Evolutionary conservation across 805 yeast species (phyloP), one percentile per base, ranked within the genome.

Genomic region (Wickerhamiella qilinensis): DNA sequence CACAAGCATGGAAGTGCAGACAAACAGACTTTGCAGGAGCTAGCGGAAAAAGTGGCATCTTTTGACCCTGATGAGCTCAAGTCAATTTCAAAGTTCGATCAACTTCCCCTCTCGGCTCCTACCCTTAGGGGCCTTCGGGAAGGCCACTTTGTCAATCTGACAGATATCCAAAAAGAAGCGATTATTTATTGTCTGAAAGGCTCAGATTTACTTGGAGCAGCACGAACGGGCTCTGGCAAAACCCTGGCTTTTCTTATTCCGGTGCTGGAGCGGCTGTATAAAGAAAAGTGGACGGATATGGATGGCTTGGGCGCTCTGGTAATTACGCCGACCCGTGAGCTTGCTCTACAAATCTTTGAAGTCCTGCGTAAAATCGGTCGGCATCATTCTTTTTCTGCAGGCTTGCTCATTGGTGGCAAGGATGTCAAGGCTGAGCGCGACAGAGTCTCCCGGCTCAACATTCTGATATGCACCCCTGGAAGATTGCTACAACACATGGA

Each of bases 361-460:
- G 95, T 85, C 3, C 59, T 85, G 43, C 64, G 76, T n/a, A 79
- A 76, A 48, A 75, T 85, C 38, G 96, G 95, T 18, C 71, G 75
- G 33, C 65, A 71, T 47, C 77, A 76, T 47, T 61, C 74, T 2
- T 77, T 85, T 43, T 78, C 93, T 5, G 94, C 94, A 1, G 95
- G 94, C 42, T 63, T 85, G 43, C 88, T 86, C 9, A 85, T 86
- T 50, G 96, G 96, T 36, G 96, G 96, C 29, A 84, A 86, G 54
- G 94, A 84, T 53, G 79, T 80, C 22, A 70, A 72, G 43, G 80
- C 68, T 48, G 96, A 85, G 56, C 71, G 72, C 44, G 94, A 82
- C 38, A 70, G 96, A 54, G 71, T 85, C 6, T 69, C 77, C 1
- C 69, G 70, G 47, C 76, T 85, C 59, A 86, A 85, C 56, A 80